Conservation (phyloP, 176 grass and related monocot genomes). For the Secale cereale region DNA sequence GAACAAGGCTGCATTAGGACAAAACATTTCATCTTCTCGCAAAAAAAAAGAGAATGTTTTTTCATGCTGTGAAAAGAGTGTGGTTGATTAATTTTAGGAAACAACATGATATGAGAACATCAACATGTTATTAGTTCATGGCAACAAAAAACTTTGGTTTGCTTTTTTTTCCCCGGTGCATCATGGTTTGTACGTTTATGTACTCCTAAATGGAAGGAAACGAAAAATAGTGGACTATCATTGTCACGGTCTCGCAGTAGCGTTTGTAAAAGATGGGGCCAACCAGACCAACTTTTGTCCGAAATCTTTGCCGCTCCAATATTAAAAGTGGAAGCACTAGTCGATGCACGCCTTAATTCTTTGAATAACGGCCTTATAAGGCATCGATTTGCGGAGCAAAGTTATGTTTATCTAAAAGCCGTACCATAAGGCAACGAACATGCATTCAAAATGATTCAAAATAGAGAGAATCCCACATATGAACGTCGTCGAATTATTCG, state of each 20-base stretch:
- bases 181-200: background rate
- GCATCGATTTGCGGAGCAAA: background rate
- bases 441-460: too few species aligned
- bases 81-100: background rate
- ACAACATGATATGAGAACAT: background rate
- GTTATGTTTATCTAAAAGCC: background rate
- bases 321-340: constrained; percentile 14
- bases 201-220: background rate
- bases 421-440: background rate
- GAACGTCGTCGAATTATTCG: too few species aligned
- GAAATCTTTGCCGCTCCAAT: background rate
- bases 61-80: background rate
- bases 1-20: background rate
- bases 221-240: background rate
- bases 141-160: background rate
- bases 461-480: too few species aligned
- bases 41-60: background rate
- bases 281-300: background rate
- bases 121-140: background rate
- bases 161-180: too few species aligned
- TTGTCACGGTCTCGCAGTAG: background rate
- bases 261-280: background rate
- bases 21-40: background rate
- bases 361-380: background rate
- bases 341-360: background rate